Base-by-base conservation (phyloP, 768 basidiomycete genomes). In the Butyriboletus loyo region DNA sequence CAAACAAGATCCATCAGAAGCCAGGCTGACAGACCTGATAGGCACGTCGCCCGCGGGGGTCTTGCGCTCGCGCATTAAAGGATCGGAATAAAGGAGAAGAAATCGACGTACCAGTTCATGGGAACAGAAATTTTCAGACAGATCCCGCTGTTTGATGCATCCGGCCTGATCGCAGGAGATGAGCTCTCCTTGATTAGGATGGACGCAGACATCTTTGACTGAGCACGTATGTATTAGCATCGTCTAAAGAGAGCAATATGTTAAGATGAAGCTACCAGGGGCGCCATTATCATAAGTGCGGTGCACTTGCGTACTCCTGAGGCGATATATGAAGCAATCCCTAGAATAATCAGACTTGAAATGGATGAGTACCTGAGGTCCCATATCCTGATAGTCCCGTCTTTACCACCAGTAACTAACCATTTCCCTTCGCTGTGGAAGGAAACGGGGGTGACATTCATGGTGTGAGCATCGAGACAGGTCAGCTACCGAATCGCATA, bases 91-190 rank as follows among this genome's bases (percentile, higher is more conserved):
- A 49, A 42, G 49, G 47, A 49, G 56, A 63, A 43, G 45, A 49
- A 53, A 48, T 35, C 13, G 49, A 69, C 86, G 66, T 63, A 94
- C 96, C 60, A 99, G 77, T 73, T 98, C 96, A 69, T 98, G 91
- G 10, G 92, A 95, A 68, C 95, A 98, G 17, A 90, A 84, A 66
- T 98, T 98, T 69, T 96, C 95, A 1, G 91, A 91, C 55, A 99
- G 72, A 72, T 98, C 96, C 97, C 97, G 98, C 55, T 98, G 94
- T 70, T 98, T 98, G 64, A 98, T 95, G 58, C 91, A 89, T 17
- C 97, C 97, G 38, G 87, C 86, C 76, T 98, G 97, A 74, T 99
- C 97, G 70, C 96, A 98, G 10, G 92, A 95, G 63, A 98, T 94
- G 53, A 99, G 81, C 69, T 99, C 97, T 46, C 95, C 97, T 72